These are phyloP conservation scores for Colletotrichum echinochloae DNA, from an alignment of 2,329 filamentous ascomycete genomes.

Conservation along the genomic window DNA sequence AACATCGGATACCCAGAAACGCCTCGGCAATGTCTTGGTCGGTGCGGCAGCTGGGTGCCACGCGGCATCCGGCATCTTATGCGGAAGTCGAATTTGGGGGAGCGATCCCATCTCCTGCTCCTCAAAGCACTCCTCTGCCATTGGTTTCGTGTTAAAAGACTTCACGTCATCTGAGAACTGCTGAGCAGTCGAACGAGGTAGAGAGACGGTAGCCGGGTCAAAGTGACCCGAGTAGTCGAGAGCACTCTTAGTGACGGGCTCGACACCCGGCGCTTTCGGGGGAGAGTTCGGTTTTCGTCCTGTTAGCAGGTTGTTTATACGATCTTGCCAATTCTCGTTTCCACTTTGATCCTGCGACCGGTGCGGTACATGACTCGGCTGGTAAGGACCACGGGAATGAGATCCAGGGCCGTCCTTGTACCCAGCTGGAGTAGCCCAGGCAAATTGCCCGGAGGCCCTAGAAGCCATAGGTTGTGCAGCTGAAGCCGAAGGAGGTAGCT, in stretches of 20 bases:
- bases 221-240: constrained; percentile 66
- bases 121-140: constrained; percentile 84
- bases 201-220: constrained; percentile 75
- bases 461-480: constrained; percentile 51
- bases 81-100: constrained; percentile 77
- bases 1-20: constrained; percentile 59
- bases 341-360: constrained; percentile 51
- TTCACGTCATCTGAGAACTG: constrained; percentile 21
- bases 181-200: constrained; percentile 57
- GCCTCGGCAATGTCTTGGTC: constrained; percentile 65
- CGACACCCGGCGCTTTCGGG: constrained; percentile 70
- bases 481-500: constrained; percentile 74
- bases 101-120: constrained; percentile 84
- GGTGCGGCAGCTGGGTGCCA: constrained; percentile 71
- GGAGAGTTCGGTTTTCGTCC: constrained; percentile 70
- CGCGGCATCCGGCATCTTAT: constrained; percentile 69
- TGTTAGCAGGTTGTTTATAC: constrained; percentile 83
- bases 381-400: constrained; percentile 18
- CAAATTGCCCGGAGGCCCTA: constrained; percentile 45
- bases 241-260: constrained; percentile 75
- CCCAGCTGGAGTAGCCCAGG: constrained; percentile 52
- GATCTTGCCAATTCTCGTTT: constrained; percentile 77
- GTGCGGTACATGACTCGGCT: constrained; percentile 41
- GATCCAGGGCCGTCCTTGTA: constrained; percentile 47
- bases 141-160: constrained; percentile 70